These are phyloP conservation scores for Ceratobasidium sp. DNA, from an alignment of 1,284 basidiomycete species.

Conservation along the genomic window DNA sequence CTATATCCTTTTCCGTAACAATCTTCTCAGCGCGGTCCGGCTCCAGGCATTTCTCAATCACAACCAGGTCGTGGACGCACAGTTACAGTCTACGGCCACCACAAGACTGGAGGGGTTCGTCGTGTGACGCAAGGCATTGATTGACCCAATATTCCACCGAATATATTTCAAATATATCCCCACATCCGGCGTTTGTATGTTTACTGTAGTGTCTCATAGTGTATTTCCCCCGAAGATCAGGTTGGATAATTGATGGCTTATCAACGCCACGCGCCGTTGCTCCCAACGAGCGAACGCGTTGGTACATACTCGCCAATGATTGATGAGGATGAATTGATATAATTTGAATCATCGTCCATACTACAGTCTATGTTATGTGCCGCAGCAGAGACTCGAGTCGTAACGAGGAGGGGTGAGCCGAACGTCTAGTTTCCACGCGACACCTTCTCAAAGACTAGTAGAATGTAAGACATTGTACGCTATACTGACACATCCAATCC, in stretches of 20 bases:
- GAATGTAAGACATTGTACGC: neutral
- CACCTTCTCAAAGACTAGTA: conserved; percentile 39
- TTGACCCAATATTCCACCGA: neutral
- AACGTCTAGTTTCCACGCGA: conserved; percentile 5
- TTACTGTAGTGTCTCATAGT: neutral
- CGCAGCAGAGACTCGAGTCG: neutral
- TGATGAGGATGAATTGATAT: conserved; percentile 1
- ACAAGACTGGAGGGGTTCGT: conserved; percentile 36
- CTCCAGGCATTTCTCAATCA: conserved; percentile 34
- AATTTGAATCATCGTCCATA: conserved; percentile 34
- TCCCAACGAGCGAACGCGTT: neutral
- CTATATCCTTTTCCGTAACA: conserved; percentile 41
- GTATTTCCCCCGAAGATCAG: neutral
- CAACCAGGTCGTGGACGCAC: conserved; percentile 8
- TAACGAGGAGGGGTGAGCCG: neutral
- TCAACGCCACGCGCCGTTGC: neutral
- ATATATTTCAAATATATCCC: conserved; percentile 1
- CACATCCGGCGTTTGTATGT: neutral
- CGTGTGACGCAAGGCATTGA: conserved; percentile 11
- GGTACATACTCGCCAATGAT: neutral
- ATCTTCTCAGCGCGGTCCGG: conserved; percentile 5
- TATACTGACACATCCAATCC: neutral
- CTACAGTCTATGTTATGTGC: conserved; percentile 30
- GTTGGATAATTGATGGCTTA: conserved; percentile 29
- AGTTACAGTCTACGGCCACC: conserved; percentile 23